Base-by-base conservation (phyloP, 495 filamentous ascomycete genomes). In the Aspergillus carlsbadensis region DNA sequence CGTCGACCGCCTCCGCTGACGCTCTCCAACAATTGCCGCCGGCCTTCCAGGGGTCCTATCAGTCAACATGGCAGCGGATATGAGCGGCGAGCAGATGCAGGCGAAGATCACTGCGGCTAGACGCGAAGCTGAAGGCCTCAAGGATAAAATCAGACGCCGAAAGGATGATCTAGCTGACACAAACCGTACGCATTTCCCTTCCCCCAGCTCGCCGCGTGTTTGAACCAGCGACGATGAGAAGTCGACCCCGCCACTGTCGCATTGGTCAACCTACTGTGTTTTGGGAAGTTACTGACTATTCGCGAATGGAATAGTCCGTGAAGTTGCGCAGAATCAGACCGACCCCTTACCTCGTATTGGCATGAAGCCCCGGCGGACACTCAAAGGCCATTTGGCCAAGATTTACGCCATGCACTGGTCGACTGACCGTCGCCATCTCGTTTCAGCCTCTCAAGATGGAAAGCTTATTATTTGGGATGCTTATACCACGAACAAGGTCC, bases 371-470 rank as follows among this genome's bases (percentile, higher is more conserved):
- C 91, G 93, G 73, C 89, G 90, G 69, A 95, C 91, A 33, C 77
- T 98, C 55, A 98, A 98, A 78, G 94, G 94, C 43, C 94, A 98
- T 83, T 77, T 98, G 31, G 94, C 94, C 53, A 98, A 98, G 78
- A 98, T 98, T 62, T 98, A 98, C 74, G 92, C 94, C 59, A 98
- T 98, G 94, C 95, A 98, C 78, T 98, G 94, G 94, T 98, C 95
- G 17, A 98, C 95, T 57, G 94, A 98, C 76, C 87, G 94, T 67
- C 89, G 94, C 74, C 95, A 98, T 75, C 84, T 98, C 54, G 94
- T 98, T 36, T 98, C 94, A 8, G 94, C 94, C 58, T 98, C 94
- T 61, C 94, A 98, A 74, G 94, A 98, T 68, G 94, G 94, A 70
- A 98, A 98, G 81, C 86, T 98, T 60, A 98, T 98, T 73, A 98